Base-by-base conservation (phyloP, 805 yeast genomes). In the Candida sphagnicola region DNA sequence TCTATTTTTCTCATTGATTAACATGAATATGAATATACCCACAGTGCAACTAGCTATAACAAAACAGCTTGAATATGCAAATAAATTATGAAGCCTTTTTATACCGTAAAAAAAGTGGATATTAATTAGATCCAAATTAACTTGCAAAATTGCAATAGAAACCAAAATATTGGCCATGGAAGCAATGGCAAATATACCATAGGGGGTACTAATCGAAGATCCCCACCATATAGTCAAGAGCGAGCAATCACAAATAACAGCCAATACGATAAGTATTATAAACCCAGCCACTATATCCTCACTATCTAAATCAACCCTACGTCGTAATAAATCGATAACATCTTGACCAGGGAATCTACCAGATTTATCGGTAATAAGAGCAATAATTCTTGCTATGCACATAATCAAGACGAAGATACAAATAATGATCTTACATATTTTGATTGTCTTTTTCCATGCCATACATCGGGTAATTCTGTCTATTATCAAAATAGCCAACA, bases 141-240 rank as follows among this genome's bases (percentile, higher is more conserved):
- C 34, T 33, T 43, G 47, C 16, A 40, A 35, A 3, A 37, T 25
- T 10, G 42, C 29, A 12, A 43, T 34, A 4, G 42, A 23, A 12
- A 43, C 35, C 25, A 43, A 29, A 16, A 43, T 35, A 21, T 37
- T 38, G 19, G 34, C 28, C 2, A 43, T n/a, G 13, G 38, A 38
- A 14, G 15, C 16, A 10, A 33, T 21, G 11, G 34, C 31, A 34
- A 43, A 43, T 16, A 33, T 21, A 6, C 31, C 17, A 35, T 26
- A 37, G 5, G 41, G 28, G 12, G 39, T 32, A n/a, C 37, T 36
- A 16, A 40, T 28, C 11, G 18, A 23, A 10, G 34, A 17, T 15
- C 33, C 31, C 47, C 47, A 43, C 47, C 44, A 40, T 4, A 37
- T 30, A 18, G 35, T 29, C 19, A 43, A 41, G 19, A 43, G 34